phyloP scores from a whole-genome alignment of 805 yeast genomes.

The Ogataea trehalophila region DNA sequence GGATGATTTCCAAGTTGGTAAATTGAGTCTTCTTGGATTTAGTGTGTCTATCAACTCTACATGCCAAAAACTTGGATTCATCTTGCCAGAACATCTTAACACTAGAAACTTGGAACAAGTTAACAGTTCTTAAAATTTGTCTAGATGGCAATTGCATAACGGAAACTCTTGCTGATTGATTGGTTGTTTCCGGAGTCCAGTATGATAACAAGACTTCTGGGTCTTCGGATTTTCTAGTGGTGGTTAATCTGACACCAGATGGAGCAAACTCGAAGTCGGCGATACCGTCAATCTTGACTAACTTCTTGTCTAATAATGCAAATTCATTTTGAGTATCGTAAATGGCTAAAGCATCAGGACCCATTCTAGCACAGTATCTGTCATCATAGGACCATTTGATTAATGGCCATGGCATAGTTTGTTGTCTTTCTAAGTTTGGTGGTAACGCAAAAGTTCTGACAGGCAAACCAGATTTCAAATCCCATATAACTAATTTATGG shows the following conservation, averaged over 20 bases:
- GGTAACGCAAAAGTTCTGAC: conserved; percentile 89
- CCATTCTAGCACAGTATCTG: conserved; percentile 89
- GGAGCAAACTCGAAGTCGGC: conserved; percentile 96
- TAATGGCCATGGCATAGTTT: conserved; percentile 88
- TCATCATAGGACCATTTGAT: conserved; percentile 95
- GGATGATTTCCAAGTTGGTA: conserved; percentile 89
- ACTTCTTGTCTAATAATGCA: conserved; percentile 80
- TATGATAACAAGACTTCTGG: conserved; percentile 71
- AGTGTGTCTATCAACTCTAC: conserved; percentile 94
- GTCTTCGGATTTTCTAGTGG: conserved; percentile 44
- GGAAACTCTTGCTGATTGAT: conserved; percentile 93
- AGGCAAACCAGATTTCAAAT: conserved; percentile 74
- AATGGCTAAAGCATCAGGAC: conserved; percentile 87
- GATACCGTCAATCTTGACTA: conserved; percentile 76
- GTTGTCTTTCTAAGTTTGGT: conserved; percentile 59
- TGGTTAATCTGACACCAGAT: conserved; percentile 65
- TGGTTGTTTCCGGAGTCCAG: conserved; percentile 92
- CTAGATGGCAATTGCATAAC: conserved; percentile 83
- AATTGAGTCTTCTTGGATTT: conserved; percentile 89
- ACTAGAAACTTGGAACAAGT: conserved; percentile 90
- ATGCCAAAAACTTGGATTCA: conserved; percentile 77
- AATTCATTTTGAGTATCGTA: conserved; percentile 73
- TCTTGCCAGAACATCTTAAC: conserved; percentile 94
- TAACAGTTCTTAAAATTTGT: conserved; percentile 81
- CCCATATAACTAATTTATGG: conserved; percentile 93